Conservation (phyloP, 2,329 filamentous ascomycete genomes). For the Emericellopsis cladophorae region DNA sequence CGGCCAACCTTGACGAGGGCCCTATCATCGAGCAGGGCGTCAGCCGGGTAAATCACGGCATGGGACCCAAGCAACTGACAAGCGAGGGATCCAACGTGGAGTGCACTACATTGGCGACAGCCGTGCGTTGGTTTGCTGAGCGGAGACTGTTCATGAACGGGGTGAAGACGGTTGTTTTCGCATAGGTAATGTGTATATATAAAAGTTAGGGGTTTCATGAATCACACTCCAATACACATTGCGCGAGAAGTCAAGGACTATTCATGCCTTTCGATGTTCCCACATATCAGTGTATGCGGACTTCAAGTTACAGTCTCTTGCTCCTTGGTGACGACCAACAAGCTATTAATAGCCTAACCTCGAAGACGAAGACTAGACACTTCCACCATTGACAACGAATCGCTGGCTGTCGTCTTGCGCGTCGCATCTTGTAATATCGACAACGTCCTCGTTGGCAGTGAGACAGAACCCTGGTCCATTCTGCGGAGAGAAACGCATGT, state of each 20-base stretch:
- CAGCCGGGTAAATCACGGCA: constrained; percentile 61
- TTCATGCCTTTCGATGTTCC: too few species aligned
- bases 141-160: constrained; percentile 66
- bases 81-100: constrained; percentile 76
- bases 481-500: constrained; percentile 28
- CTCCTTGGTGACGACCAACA: too few species aligned
- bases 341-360: too few species aligned
- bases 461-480: constrained; percentile 35
- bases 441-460: constrained; percentile 24
- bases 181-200: constrained; percentile 7
- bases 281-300: too few species aligned
- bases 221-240: too few species aligned
- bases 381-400: constrained; percentile 17
- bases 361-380: too few species aligned
- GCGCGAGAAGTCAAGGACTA: too few species aligned
- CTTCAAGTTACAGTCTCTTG: too few species aligned
- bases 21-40: constrained; percentile 83
- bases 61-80: constrained; percentile 64
- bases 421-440: constrained; percentile 31
- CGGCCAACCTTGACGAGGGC: constrained; percentile 72
- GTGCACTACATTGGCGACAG: constrained; percentile 68
- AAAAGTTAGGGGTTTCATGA: too few species aligned
- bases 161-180: constrained; percentile 69
- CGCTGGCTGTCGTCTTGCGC: constrained; percentile 24
- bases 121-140: constrained; percentile 77